phyloP scores from a whole-genome alignment of 2,329 filamentous ascomycete genomes.

The Penicillium sclerotigenum region DNA sequence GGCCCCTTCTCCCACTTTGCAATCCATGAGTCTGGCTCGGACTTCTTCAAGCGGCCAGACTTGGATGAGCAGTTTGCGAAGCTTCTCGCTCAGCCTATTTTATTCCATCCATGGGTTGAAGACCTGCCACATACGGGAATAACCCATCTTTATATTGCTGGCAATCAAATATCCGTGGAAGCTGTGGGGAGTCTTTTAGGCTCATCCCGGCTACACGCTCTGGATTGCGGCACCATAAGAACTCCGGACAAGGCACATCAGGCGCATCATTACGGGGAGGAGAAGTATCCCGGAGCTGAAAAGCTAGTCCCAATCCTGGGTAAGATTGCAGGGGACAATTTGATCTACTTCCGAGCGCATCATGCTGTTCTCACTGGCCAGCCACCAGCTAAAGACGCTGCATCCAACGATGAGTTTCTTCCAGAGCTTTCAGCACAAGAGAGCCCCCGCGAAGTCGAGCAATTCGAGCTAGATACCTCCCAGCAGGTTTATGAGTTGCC shows the following conservation, averaged over 20 bases:
- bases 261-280: constrained; percentile 9
- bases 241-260: constrained; percentile 28
- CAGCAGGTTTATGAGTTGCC: constrained; percentile 38
- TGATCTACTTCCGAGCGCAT: constrained; percentile 56
- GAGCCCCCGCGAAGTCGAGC: constrained; percentile 25
- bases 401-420: constrained; percentile 25
- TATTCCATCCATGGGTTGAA: constrained; percentile 55
- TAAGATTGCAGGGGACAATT: constrained; percentile 44
- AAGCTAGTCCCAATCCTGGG: constrained; percentile 54
- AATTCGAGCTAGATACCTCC: constrained; percentile 25
- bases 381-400: constrained; percentile 31
- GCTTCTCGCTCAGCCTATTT: constrained; percentile 49
- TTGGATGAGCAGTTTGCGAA: constrained; percentile 51
- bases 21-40: constrained; percentile 7
- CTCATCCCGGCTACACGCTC: constrained; percentile 52
- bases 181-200: constrained; percentile 53
- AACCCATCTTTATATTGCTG: constrained; percentile 59
- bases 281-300: constrained; percentile 49
- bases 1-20: constrained; percentile 10
- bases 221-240: constrained; percentile 54
- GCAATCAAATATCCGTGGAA: constrained; percentile 55
- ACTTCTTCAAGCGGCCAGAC: constrained; percentile 28
- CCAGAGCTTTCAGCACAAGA: constrained; percentile 35
- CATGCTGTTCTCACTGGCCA: constrained; percentile 54
- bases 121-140: constrained; percentile 54